Conservation (phyloP, 306 rosid genomes). For the Spatholobus suberectus region DNA sequence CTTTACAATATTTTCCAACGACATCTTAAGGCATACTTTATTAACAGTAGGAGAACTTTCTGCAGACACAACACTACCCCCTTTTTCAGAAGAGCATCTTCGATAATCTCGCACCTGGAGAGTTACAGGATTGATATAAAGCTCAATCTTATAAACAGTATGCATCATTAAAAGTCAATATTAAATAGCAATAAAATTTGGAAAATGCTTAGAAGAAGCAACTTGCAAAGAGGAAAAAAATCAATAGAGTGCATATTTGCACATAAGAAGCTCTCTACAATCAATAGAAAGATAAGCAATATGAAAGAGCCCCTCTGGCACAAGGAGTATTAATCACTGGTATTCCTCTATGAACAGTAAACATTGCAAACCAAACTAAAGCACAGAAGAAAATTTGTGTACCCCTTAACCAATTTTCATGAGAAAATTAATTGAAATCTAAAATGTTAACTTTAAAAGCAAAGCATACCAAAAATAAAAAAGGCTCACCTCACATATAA, state of each 20-base stretch:
- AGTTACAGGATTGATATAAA: slow-evolving; percentile 34
- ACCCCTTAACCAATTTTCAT: background rate
- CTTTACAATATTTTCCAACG: slow-evolving; percentile 95
- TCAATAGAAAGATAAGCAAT: background rate
- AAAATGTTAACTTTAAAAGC: slow-evolving; percentile 24
- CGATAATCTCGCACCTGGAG: slow-evolving; percentile 90
- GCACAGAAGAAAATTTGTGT: background rate
- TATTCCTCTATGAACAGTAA: background rate
- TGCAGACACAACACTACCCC: slow-evolving; percentile 51
- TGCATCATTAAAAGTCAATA: slow-evolving; percentile 7
- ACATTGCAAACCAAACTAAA: slow-evolving; percentile 17
- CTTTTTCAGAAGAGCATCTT: slow-evolving; percentile 67
- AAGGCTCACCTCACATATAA: slow-evolving; percentile 86
- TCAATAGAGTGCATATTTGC: background rate
- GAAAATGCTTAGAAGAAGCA: slow-evolving; percentile 15
- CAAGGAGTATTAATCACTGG: slow-evolving; percentile 15
- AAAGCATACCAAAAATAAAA: slow-evolving; percentile 36
- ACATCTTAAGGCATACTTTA: slow-evolving; percentile 83
- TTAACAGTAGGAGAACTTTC: slow-evolving; percentile 65
- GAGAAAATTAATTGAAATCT: slow-evolving; percentile 22
- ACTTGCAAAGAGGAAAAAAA: background rate
- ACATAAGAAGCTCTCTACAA: slow-evolving; percentile 11
- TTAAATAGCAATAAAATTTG: slow-evolving; percentile 22
- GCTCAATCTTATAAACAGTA: slow-evolving; percentile 31
- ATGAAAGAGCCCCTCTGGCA: slow-evolving; percentile 20